phyloP scores from a whole-genome alignment of 2,329 filamentous ascomycete species.

The Pezicula rhizophila region DNA sequence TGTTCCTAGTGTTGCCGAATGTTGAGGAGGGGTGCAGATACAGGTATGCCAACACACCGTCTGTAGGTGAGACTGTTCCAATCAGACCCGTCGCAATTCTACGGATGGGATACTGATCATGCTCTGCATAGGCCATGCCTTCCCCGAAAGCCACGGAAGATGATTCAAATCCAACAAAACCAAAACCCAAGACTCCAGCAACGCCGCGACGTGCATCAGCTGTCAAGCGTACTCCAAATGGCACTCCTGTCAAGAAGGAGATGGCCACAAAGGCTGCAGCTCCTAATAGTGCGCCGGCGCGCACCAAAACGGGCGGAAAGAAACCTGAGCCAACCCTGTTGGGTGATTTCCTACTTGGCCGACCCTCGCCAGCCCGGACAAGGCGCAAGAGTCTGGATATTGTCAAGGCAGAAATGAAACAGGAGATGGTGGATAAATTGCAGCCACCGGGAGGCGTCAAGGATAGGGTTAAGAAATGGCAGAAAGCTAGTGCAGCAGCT shows the following conservation, averaged over 20 bases:
- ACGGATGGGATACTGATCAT: not conserved
- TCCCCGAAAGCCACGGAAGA: conserved; percentile 4
- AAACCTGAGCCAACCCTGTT: conserved; percentile 42
- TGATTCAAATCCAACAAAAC: conserved; percentile 1
- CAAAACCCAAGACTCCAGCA: conserved; percentile 5
- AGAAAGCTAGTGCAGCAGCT: conserved; percentile 67
- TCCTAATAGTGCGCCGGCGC: conserved; percentile 21
- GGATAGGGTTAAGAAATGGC: conserved; percentile 79
- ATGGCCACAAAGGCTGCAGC: conserved; percentile 13
- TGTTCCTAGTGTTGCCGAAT: not conserved
- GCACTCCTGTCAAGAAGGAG: conserved; percentile 13
- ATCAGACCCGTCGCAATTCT: not conserved
- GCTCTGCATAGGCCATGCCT: conserved; percentile 3
- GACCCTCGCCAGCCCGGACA: conserved; percentile 49
- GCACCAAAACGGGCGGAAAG: conserved; percentile 14
- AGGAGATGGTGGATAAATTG: conserved; percentile 50
- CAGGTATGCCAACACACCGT: not conserved
- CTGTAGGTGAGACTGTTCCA: not conserved
- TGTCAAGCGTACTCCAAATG: conserved; percentile 15
- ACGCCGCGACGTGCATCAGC: conserved; percentile 11
- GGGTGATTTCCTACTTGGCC: conserved; percentile 51
- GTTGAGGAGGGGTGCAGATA: not conserved
- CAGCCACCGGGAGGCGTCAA: conserved; percentile 63
- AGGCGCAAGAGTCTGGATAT: conserved; percentile 53
- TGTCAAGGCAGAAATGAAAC: conserved; percentile 47